Base-by-base conservation (phyloP, 441 rosid species). In the Erodium trifolium region DNA sequence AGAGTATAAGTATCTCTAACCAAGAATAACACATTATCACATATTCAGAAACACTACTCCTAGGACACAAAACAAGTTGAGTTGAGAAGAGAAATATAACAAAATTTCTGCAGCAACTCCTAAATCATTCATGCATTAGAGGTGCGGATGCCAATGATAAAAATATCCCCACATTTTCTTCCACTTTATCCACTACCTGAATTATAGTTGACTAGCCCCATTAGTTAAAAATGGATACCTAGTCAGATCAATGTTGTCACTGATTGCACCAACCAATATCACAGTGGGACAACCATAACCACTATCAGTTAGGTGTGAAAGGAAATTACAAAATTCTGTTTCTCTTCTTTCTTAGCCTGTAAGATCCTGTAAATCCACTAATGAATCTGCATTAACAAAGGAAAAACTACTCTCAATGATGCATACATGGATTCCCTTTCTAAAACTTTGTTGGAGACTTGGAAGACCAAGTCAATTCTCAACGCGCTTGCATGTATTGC, bases 131-230 rank as follows among this genome's bases (percentile, higher is more conserved):
- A 55, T 17, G 19, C 19, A 51, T 51, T 13, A 51, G n/a, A 41
- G 47, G 47, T 41, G 47, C 10, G 47, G 19, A 16, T 13, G 59
- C 59, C 19, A 5, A 16, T 16, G 62, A 55, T 55, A 55, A 55
- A 16, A 55, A 4, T 14, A 17, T 17, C 23, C 62, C 62, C 27
- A 55, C 5, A 12, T 55, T 14, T 55, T 55, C 62, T 55, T 16
- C 62, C 27, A 55, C 19, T 55, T 14, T 16, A 55, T 55, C 62
- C 62, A 55, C 62, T 55, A 55, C 62, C 62, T 55, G 62, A 55
- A 16, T 55, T 55, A 55, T 55, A 55, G 3, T 55, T 55, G 62
- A 55, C 23, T 55, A 13, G n/a, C 62, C 27, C 62, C 19, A 55
- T 55, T 17, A 55, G 19, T 55, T 17, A 55, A 16, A 55, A 19